These are phyloP conservation scores for Phaffia australis DNA, from an alignment of 768 basidiomycete species.

Conservation along the genomic window DNA sequence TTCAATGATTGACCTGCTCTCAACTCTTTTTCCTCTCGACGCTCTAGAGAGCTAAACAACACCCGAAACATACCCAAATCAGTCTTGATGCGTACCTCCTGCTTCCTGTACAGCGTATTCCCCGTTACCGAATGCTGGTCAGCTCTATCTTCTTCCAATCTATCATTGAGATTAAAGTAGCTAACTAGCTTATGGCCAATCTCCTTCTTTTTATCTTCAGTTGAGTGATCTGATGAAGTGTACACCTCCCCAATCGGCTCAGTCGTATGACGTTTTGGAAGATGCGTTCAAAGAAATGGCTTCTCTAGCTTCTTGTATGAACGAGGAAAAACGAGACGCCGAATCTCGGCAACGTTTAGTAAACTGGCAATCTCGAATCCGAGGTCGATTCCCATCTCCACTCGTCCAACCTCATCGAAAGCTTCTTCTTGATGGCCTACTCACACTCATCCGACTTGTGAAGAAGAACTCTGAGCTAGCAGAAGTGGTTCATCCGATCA, in stretches of 20 bases:
- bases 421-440: conserved; percentile 81
- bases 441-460: conserved; percentile 79
- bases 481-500: conserved; percentile 44
- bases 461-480: conserved; percentile 71
- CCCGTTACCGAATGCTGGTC: conserved; percentile 88
- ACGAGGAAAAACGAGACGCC: conserved; percentile 91
- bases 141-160: conserved; percentile 34
- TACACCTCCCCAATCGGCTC: conserved; percentile 65
- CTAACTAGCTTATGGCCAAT: conserved; percentile 8
- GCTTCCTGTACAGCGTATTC: conserved; percentile 90
- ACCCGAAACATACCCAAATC: conserved; percentile 78
- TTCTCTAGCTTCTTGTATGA: conserved; percentile 83
- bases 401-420: conserved; percentile 94
- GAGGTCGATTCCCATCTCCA: conserved; percentile 89
- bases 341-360: conserved; percentile 86
- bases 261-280: conserved; percentile 63
- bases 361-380: conserved; percentile 57
- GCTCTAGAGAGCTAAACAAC: conserved; percentile 61
- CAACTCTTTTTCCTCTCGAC: not conserved
- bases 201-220: conserved; percentile 37
- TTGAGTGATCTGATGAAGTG: conserved; percentile 75
- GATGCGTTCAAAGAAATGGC: conserved; percentile 79
- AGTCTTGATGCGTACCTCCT: conserved; percentile 88
- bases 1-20: not conserved
- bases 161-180: not conserved